These are phyloP conservation scores for Thalia dealbata DNA, from an alignment of 176 grass and related monocot genomes.

Conservation along the genomic window DNA sequence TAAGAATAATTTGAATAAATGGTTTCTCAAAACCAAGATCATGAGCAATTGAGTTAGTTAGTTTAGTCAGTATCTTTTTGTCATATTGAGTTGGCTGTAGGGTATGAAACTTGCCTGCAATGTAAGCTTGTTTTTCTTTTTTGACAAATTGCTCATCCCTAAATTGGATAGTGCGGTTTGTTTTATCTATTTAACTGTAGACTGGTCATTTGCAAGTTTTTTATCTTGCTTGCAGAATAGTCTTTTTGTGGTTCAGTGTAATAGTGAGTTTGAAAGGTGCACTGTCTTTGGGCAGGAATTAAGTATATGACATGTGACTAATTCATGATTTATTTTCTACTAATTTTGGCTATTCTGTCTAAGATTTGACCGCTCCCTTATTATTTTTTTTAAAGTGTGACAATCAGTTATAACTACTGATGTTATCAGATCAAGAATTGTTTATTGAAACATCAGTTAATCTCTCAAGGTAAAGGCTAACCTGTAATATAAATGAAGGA, in stretches of 20 bases:
- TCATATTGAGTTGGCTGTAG: not conserved
- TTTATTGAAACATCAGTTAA: not conserved
- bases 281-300: not conserved
- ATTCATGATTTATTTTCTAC: not conserved
- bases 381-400: not conserved
- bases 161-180: not conserved
- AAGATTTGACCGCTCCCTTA: not conserved
- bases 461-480: not conserved
- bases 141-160: not conserved
- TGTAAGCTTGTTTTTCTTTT: not conserved
- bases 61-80: not conserved
- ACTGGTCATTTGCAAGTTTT: not conserved
- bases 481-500: too few species aligned
- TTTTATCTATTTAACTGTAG: not conserved
- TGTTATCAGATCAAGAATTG: too few species aligned
- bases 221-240: not conserved
- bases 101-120: not conserved
- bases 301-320: not conserved
- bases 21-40: not conserved
- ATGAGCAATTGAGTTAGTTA: not conserved
- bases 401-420: not conserved
- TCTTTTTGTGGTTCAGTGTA: not conserved
- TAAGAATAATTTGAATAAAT: conserved; percentile 3
- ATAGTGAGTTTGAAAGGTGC: not conserved
- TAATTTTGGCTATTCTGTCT: not conserved